Base-by-base conservation (phyloP, 352 stramenopile species). In the Pelagophyceae sp. region DNA sequence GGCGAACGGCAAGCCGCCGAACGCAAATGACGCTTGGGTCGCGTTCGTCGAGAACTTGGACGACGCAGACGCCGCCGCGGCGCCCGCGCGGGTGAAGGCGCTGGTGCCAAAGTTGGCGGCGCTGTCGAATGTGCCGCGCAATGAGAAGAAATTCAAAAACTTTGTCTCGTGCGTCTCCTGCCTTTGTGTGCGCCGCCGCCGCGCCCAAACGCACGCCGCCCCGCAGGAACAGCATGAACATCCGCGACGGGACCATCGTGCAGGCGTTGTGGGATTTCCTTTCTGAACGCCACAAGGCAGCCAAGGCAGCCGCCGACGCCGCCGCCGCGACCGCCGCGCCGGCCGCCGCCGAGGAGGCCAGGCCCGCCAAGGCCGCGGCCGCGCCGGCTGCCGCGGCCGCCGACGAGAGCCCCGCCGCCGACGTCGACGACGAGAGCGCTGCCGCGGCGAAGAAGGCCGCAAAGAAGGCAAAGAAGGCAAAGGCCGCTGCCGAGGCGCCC, bases 81-180 rank as follows among this genome's bases (percentile, higher is more conserved):
- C 82, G 23, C 79, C 76, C 79, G n/a, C 78, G n/a, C 76, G 79
- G 58, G 84, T 95, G 76, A 65, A 70, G 72, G 87, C 88, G 60
- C 38, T 81, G 37, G 83, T 97, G 38, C 84, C 87, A 74, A 85
- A 89, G 65, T 84, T 97, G 72, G 86, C 85, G 0, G 84, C 81
- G 27, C 91, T 94, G 76, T 86, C 90, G 78, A 97, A 97, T 78
- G 90, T 96, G 60, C 93, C 93, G 29, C 89, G 92, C 75, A 96
- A 96, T 82, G 89, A 95, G 79, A 87, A 90, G 80, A 97, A 97
- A 81, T 97, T 96, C 77, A 79, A 91, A 77, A 96, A 96, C 83
- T 96, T 95, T 79, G 85, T 93, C 72, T 85, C 83, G n/a, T n/a
- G n/a, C n/a, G n/a, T n/a, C n/a, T n/a, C n/a, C n/a, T n/a, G n/a